phyloP scores from a whole-genome alignment of 1,284 basidiomycete genomes.

The Trametes polyzona region DNA sequence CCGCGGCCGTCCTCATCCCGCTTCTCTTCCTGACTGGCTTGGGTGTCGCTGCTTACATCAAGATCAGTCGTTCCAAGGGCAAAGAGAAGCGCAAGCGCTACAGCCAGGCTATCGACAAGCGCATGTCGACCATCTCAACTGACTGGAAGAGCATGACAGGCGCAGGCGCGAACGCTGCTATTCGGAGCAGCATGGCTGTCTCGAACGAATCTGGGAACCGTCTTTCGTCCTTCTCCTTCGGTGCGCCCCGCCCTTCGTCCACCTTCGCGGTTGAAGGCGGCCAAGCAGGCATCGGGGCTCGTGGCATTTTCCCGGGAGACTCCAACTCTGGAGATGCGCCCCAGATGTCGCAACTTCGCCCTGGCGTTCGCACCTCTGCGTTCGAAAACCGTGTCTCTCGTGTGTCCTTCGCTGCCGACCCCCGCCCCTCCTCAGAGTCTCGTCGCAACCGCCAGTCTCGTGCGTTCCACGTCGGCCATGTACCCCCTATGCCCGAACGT shows the following conservation, averaged over 20 bases:
- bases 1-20: conserved; percentile 80
- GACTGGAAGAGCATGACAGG: conserved; percentile 80
- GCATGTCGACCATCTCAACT: conserved; percentile 79
- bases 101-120: conserved; percentile 74
- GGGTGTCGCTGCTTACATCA: conserved; percentile 55
- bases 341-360: conserved; percentile 57
- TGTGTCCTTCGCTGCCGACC: conserved; percentile 75
- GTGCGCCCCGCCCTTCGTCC: conserved; percentile 55
- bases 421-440: conserved; percentile 62
- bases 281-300: conserved; percentile 48
- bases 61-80: conserved; percentile 52
- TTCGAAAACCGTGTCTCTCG: conserved; percentile 50
- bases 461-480: conserved; percentile 59
- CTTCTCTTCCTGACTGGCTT: conserved; percentile 59
- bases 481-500: conserved; percentile 57
- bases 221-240: conserved; percentile 59
- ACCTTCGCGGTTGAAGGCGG: conserved; percentile 51
- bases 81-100: conserved; percentile 68
- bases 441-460: conserved; percentile 49
- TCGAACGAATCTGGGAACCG: conserved; percentile 41
- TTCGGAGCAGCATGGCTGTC: conserved; percentile 70
- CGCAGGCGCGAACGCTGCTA: conserved; percentile 72
- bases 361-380: conserved; percentile 44
- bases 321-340: conserved; percentile 31
- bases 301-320: conserved; percentile 33